phyloP scores from a whole-genome alignment of 768 basidiomycete species.

The Clitopilus passeckerianus region DNA sequence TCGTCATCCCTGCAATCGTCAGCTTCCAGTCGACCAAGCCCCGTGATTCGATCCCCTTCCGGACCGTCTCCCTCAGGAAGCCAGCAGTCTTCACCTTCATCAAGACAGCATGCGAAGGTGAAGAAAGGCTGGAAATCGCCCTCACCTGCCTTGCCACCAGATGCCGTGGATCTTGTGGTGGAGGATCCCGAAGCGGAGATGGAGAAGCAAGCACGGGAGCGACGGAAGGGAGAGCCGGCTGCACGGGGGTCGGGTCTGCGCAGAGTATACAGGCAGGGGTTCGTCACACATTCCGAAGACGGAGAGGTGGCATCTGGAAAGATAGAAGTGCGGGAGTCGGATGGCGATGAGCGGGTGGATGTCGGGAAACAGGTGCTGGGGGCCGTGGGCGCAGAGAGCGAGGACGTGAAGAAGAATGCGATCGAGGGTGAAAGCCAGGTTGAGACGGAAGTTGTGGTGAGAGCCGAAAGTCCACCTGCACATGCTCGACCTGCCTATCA shows the following conservation, averaged over 20 bases:
- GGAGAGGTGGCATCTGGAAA: slow-evolving; percentile 28
- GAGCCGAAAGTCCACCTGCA: slow-evolving; percentile 38
- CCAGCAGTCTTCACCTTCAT: slow-evolving; percentile 4
- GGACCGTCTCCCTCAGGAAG: not conserved
- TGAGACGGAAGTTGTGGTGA: slow-evolving; percentile 15
- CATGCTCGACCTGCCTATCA: slow-evolving; percentile 31
- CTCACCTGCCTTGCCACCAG: slow-evolving; percentile 43
- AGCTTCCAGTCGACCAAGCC: not conserved
- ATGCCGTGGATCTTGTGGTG: slow-evolving; percentile 89
- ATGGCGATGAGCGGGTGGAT: slow-evolving; percentile 25
- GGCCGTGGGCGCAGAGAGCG: slow-evolving; percentile 27
- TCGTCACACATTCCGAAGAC: slow-evolving; percentile 31
- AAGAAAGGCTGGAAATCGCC: slow-evolving; percentile 18
- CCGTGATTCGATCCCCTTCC: not conserved
- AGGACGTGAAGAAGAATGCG: slow-evolving; percentile 18
- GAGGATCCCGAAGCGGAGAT: slow-evolving; percentile 57
- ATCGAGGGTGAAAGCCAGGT: slow-evolving; percentile 14
- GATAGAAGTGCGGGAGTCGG: slow-evolving; percentile 32
- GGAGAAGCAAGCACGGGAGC: slow-evolving; percentile 46
- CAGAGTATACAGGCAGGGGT: slow-evolving; percentile 51
- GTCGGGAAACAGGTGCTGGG: slow-evolving; percentile 36
- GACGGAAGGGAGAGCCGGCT: slow-evolving; percentile 61
- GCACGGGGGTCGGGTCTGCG: slow-evolving; percentile 34
- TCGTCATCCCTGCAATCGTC: not conserved
- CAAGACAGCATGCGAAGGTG: not conserved